Evolutionary conservation across 1,139 yeast genomes (phyloP).

Genomic region (Saccharomyces hybrid): DNA sequence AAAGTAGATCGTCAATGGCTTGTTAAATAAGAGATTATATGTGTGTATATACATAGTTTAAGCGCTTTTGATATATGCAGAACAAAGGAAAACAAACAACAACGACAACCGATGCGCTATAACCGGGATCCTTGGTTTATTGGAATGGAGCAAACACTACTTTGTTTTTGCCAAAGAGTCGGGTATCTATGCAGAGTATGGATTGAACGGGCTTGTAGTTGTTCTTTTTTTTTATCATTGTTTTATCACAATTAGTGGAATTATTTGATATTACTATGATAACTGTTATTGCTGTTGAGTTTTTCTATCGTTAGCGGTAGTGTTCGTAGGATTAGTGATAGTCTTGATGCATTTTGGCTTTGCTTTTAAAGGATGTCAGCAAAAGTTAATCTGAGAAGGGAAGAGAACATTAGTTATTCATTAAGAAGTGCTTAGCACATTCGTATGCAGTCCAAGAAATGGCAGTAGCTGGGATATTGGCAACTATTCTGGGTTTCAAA

Average conservation of each 20-base stretch:
- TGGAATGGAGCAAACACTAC: neutral
- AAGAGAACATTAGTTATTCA: neutral
- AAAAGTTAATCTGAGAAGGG: neutral
- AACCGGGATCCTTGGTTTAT: neutral
- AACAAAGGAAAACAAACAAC: neutral
- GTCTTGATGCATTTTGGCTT: neutral
- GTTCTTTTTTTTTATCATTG: neutral
- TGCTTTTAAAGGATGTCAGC: neutral
- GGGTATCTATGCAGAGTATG: neutral
- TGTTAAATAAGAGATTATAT: neutral
- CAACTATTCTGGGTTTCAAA: conserved; percentile 80
- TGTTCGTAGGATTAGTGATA: too few species aligned
- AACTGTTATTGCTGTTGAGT: neutral
- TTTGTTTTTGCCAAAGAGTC: neutral
- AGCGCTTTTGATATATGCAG: neutral
- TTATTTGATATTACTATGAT: too few species aligned
- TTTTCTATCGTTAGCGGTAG: neutral
- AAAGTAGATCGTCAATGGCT: conserved; percentile 8
- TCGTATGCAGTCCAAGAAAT: conserved; percentile 98
- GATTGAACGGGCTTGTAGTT: neutral
- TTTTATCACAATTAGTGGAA: neutral
- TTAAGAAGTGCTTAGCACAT: conserved; percentile 61
- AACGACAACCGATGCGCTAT: neutral
- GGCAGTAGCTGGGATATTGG: conserved; percentile 94
- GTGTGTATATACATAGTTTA: neutral